These are phyloP conservation scores for Anisogramma anomala DNA, from an alignment of 2,329 filamentous ascomycete species.

Conservation along the genomic window DNA sequence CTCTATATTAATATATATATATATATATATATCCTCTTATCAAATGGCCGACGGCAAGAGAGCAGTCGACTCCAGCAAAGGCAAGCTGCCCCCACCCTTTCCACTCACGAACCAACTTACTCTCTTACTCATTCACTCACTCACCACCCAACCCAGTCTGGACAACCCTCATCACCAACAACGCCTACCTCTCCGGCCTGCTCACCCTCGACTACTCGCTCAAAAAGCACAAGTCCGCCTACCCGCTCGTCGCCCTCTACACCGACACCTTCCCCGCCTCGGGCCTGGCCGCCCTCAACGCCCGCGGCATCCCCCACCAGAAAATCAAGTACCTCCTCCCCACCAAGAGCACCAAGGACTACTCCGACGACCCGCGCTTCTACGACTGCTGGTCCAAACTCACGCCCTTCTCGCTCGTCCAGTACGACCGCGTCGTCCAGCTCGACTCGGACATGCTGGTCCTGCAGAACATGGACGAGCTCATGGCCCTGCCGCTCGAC, in stretches of 20 bases:
- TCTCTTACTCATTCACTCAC: background rate
- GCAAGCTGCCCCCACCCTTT: conserved; percentile 46
- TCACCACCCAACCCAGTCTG: conserved; percentile 48
- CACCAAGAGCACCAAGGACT: conserved; percentile 49
- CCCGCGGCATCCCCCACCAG: conserved; percentile 57
- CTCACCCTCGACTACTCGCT: conserved; percentile 72
- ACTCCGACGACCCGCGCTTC: conserved; percentile 68
- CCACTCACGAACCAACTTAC: conserved; percentile 29
- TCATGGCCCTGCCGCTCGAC: conserved; percentile 66
- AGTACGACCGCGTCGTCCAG: conserved; percentile 71
- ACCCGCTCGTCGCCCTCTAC: conserved; percentile 74
- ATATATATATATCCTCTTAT: background rate
- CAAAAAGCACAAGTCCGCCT: conserved; percentile 50
- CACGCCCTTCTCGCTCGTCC: conserved; percentile 60
- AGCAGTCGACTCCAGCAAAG: conserved; percentile 22
- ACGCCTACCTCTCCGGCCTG: conserved; percentile 68
- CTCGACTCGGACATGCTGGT: conserved; percentile 85
- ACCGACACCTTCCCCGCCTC: conserved; percentile 61
- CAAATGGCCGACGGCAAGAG: conserved; percentile 24
- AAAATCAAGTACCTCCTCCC: conserved; percentile 64
- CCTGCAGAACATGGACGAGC: conserved; percentile 75
- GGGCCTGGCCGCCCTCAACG: conserved; percentile 57
- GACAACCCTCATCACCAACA: conserved; percentile 80
- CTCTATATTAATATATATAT: background rate
- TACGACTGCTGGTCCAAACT: conserved; percentile 88